Evolutionary conservation across 495 filamentous ascomycete genomes (phyloP).

Genomic region (Pseudomonodictys pantanalensis): DNA sequence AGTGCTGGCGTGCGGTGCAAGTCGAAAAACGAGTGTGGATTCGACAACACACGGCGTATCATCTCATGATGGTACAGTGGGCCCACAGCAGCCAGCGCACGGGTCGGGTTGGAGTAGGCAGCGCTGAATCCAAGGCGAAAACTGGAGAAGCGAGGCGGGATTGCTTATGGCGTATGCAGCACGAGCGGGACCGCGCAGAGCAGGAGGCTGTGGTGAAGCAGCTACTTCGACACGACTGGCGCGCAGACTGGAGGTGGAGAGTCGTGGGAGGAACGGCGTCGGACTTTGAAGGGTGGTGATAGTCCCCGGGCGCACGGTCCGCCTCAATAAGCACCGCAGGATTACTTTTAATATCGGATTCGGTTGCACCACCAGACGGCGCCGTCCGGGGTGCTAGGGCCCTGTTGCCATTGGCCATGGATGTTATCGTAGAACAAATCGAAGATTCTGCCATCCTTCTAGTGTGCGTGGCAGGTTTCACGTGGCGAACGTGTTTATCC

Average conservation of each 20-base stretch:
- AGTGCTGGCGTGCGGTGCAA: neutral
- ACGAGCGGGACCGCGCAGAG: constrained; percentile 1
- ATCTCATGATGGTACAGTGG: neutral
- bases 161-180: constrained; percentile 9
- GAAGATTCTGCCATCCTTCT: neutral
- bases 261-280: constrained; percentile 2
- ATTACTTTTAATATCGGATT: constrained; percentile 30
- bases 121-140: neutral
- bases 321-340: constrained; percentile 29
- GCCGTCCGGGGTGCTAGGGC: neutral
- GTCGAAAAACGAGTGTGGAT: no score
- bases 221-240: neutral
- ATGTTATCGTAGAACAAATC: neutral
- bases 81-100: neutral
- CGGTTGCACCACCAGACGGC: neutral
- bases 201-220: constrained; percentile 3
- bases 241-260: neutral
- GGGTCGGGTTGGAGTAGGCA: neutral
- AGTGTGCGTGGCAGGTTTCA: no score
- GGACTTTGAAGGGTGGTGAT: constrained; percentile 28
- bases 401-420: neutral
- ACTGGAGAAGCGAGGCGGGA: neutral
- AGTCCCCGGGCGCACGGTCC: constrained; percentile 27
- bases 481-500: no score
- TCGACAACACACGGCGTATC: no score